Conservation (phyloP, 2,329 filamentous ascomycete genomes). For the Hypoxylon sp. region DNA sequence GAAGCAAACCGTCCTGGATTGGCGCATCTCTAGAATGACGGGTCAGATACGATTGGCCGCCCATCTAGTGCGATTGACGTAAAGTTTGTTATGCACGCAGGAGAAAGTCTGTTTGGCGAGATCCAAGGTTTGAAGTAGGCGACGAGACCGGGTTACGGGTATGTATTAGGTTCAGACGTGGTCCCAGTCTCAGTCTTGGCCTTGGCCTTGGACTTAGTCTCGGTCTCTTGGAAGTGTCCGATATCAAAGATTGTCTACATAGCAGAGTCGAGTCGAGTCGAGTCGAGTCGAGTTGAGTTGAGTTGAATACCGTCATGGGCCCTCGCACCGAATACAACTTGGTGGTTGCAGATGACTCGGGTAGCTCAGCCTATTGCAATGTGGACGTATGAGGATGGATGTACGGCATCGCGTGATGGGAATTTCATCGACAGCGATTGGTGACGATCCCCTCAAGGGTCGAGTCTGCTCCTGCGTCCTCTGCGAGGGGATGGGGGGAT, state of each 20-base stretch:
- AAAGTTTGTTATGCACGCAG: slow-evolving; percentile 27
- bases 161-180: slow-evolving; percentile 19
- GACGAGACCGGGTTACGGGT: too few species aligned
- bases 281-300: too few species aligned
- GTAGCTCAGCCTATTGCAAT: slow-evolving; percentile 39
- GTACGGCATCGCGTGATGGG: slow-evolving; percentile 41
- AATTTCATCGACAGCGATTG: slow-evolving; percentile 26
- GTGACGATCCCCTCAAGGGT: slow-evolving; percentile 24
- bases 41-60: slow-evolving; percentile 34
- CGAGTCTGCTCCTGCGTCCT: slow-evolving; percentile 10
- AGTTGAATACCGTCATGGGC: neutral
- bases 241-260: neutral
- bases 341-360: slow-evolving; percentile 38
- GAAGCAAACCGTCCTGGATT: slow-evolving; percentile 34
- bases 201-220: too few species aligned
- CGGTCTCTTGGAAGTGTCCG: too few species aligned
- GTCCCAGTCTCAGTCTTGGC: slow-evolving; percentile 8
- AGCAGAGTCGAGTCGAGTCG: too few species aligned
- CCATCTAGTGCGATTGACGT: slow-evolving; percentile 30
- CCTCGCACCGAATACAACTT: slow-evolving; percentile 23
- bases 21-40: slow-evolving; percentile 30
- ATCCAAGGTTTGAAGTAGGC: neutral
- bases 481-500: slow-evolving; percentile 18
- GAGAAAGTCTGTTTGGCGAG: slow-evolving; percentile 29
- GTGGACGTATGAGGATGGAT: slow-evolving; percentile 29